Percentiles rank a stretch among this genome's conserved stretches.
These are phyloP conservation scores for Arxiozyma slooffiae DNA, from an alignment of 1,139 yeast genomes.

Conservation along the genomic window DNA sequence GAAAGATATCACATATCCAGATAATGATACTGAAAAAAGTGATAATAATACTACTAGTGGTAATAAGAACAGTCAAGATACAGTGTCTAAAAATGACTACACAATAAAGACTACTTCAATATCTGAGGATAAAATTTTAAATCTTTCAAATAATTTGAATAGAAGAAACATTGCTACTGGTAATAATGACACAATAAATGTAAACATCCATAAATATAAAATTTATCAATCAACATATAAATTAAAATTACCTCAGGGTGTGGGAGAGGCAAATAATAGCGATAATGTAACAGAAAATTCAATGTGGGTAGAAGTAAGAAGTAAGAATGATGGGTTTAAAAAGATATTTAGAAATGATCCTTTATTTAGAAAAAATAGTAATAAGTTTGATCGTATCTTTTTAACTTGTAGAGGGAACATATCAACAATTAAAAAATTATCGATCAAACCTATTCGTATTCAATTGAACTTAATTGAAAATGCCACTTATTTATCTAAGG, in stretches of 20 bases:
- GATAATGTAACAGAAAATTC: conserved; percentile 5
- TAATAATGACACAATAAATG: neutral
- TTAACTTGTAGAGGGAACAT: conserved; percentile 12
- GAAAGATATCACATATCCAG: conserved; percentile 5
- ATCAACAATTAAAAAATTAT: conserved; percentile 8
- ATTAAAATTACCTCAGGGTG: conserved; percentile 16
- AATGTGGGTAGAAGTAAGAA: conserved; percentile 24
- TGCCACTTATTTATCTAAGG: conserved; percentile 22
- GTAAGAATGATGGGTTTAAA: conserved; percentile 14
- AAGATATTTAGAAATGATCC: conserved; percentile 19
- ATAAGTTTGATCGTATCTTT: conserved; percentile 21
- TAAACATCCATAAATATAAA: neutral
- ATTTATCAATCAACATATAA: conserved; percentile 15
- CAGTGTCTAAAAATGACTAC: neutral
- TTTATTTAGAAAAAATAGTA: conserved; percentile 19
- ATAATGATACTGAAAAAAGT: neutral
- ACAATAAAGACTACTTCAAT: neutral
- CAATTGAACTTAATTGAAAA: conserved; percentile 22
- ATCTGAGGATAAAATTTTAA: neutral
- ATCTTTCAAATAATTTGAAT: neutral
- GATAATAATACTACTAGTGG: neutral
- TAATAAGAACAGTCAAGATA: neutral
- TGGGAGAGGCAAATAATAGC: neutral
- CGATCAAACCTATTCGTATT: conserved; percentile 14
- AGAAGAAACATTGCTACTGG: neutral